Base-by-base conservation (phyloP, 2,329 filamentous ascomycete genomes). In the Microcyclospora tardicrescens region DNA sequence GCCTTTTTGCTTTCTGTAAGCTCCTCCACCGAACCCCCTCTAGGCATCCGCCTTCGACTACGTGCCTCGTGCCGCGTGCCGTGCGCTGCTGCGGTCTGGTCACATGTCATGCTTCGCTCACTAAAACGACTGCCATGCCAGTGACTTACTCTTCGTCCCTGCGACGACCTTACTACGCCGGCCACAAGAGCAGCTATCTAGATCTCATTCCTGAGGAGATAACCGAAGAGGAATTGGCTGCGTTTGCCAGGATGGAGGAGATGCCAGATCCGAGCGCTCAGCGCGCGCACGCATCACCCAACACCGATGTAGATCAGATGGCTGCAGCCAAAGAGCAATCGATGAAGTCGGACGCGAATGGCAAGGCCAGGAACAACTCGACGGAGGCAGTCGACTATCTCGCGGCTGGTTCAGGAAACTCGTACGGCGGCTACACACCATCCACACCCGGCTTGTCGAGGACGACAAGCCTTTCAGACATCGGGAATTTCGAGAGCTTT, bases 401-500 rank as follows among this genome's bases (percentile, higher is more conserved):
- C 28, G 51, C 74, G 6, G 53, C 50, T 29, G 47, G 43, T 12
- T 45, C 44, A 16, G 47, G 69, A 69, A 51, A 48, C 8, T 33
- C 40, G 9, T 49, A 51, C 39, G 38, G 35, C 60, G 61, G 11
- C 56, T 49, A 40, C 37, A 57, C 55, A 28, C 56, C 56, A 8
- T 45, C 44, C 61, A 37, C 68, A 59, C 58, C 64, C 33, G 79
- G 54, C 66, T 64, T 86, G 35, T 93, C 86, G 6, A 76, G 86
- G 42, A 81, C 82, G 39, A 71, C 74, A 12, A 93, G 86, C 12
- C 86, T 86, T 59, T 86, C 84, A n/a, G 79, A 76, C 35, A 85
- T 79, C 61, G 85, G 79, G 59, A 80, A 77, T n/a, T 85, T 85
- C 53, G 83, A 91, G 41, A 84, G 91, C 51, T 85, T 65, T 30